Evolutionary conservation across 306 rosid genomes (phyloP), one percentile per base, ranked within the genome.

Genomic region (Prunus campanulata): DNA sequence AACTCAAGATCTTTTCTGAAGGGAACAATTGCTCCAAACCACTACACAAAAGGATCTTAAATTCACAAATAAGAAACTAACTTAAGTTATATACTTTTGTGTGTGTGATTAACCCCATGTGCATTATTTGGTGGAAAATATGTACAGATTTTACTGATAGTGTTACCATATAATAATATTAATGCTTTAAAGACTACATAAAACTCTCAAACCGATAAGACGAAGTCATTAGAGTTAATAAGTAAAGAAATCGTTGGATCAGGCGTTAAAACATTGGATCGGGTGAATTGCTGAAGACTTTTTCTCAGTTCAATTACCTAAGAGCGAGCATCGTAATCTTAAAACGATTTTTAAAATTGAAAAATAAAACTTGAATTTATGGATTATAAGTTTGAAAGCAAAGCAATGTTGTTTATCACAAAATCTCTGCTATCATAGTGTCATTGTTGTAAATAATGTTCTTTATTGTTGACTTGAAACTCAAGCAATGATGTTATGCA

Each of bases 231-330:
- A 57, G 16, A 24, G 2, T 61, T 19, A 30, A 63, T 18, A 15
- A 65, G 49, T 65, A 65, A 65, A 63, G 6, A 42, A 42, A 46
- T 47, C 5, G 77, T 74, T 74, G 61, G 78, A 61, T 61, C 70
- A 7, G 67, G 78, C 47, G 60, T 44, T 3, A 8, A 57, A 29
- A 24, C 44, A 46, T 47, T 12, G 69, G 69, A 60, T 60, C 77
- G n/a, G 27, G 69, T 12, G 59, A 46, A 48, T 15, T 39, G 22
- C 44, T 59, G 47, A 60, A 15, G 30, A 46, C 48, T 11, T 42
- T 46, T 16, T 9, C 18, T 63, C 27, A 24, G 46, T 25, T 44
- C 60, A 46, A 11, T 46, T 25, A 60, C 48, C 77, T 0, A 27
- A 39, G 44, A 7, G 7, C 48, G 32, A 61, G 77, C 77, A 27